These are phyloP conservation scores for Allium cepa DNA, from an alignment of 106 monocot genomes.

Conservation along the genomic window DNA sequence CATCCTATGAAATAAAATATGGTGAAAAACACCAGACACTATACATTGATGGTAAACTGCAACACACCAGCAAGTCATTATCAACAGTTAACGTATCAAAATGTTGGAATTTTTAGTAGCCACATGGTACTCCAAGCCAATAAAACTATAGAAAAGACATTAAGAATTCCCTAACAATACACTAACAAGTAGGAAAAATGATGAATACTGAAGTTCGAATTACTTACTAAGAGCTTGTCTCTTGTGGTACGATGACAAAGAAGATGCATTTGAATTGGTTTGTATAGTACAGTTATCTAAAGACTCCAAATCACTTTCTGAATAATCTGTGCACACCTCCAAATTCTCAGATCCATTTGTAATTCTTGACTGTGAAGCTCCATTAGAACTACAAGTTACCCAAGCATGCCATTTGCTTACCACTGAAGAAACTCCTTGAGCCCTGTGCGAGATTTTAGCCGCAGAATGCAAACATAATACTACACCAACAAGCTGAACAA, in stretches of 20 bases:
- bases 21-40: too few relatives aligned
- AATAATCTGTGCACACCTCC: conserved; percentile 24
- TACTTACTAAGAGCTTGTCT: conserved; percentile 83
- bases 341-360: conserved; percentile 35
- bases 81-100: too few relatives aligned
- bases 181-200: not conserved
- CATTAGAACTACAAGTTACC: conserved; percentile 40
- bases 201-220: not conserved
- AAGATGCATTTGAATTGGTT: conserved; percentile 30
- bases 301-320: conserved; percentile 72
- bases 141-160: too few relatives aligned
- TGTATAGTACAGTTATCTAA: conserved; percentile 36
- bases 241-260: conserved; percentile 57
- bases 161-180: not conserved
- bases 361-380: conserved; percentile 21
- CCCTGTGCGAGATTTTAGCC: conserved; percentile 82
- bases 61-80: too few relatives aligned
- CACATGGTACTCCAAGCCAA: too few relatives aligned
- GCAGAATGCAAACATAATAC: conserved; percentile 73
- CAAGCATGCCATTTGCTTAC: conserved; percentile 83
- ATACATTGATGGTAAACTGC: too few relatives aligned
- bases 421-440: conserved; percentile 62
- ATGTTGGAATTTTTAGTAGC: too few relatives aligned
- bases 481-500: conserved; percentile 77
- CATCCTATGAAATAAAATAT: too few relatives aligned